Base-by-base conservation (phyloP, 805 yeast genomes). In the Lipomyces chichibuensis region DNA sequence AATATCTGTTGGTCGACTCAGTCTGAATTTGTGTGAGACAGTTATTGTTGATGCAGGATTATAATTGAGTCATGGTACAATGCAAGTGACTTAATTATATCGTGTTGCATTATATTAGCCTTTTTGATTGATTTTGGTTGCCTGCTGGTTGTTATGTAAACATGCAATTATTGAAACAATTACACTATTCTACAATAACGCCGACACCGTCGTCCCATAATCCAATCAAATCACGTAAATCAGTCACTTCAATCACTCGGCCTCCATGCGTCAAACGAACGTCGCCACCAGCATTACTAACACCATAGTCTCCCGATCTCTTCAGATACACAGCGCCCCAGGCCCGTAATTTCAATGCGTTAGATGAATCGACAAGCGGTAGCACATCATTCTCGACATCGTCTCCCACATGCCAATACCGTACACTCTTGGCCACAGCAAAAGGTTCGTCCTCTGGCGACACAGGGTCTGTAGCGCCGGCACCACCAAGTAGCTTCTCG, bases 361-460 rank as follows among this genome's bases (percentile, higher is more conserved):
- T 46, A n/a, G 27, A 57, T 43, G 49, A 17, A 2, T 14, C 20
- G 37, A 43, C 43, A 11, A 68, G 13, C 4, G 71, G 71, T 9
- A 25, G 14, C 17, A 68, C 54, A 20, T 68, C 71, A 39, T 65
- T 68, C 8, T 55, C 20, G 4, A n/a, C 11, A 14, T 68, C 71
- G 43, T 68, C 71, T n/a, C 71, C 71, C 7, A 68, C 54, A 37
- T 68, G 71, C 69, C 67, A 63, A 53, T 59, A 65, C 33, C 43
- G 14, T 11, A 65, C 20, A 11, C 57, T 9, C n/a, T 37, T 25
- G 2, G 63, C 69, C 27, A 9, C 25, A 6, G 13, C 17, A 13
- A 56, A 4, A 5, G 57, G 55, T n/a, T 52, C 60, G 27, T 51
- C 65, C 11, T 33, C 59, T 25, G 33, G 33, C 55, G 33, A 25